Evolutionary conservation across 2,329 filamentous ascomycete species (phyloP).

Genomic region (Celoporthe dispersa): DNA sequence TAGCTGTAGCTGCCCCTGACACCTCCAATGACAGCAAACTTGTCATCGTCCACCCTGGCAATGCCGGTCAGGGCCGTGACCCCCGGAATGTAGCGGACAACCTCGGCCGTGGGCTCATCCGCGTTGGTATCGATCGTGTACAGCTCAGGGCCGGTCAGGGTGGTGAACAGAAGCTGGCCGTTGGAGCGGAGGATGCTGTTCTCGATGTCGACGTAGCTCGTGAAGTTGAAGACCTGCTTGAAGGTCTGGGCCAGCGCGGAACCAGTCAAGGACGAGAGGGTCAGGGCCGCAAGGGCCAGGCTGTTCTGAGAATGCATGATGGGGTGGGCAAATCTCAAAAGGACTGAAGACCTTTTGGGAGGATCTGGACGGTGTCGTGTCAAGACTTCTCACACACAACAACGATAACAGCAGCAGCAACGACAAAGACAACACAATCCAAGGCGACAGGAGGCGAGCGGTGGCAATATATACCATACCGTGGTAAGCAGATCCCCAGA

Average conservation of each 20-base stretch:
- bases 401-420: neutral
- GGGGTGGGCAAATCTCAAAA: neutral
- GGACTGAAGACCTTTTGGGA: too few species aligned
- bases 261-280: neutral
- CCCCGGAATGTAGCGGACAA: slow-evolving; percentile 14
- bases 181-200: slow-evolving; percentile 22
- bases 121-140: slow-evolving; percentile 20
- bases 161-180: slow-evolving; percentile 23
- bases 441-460: neutral
- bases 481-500: neutral
- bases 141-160: slow-evolving; percentile 18
- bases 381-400: neutral
- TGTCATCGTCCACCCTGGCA: slow-evolving; percentile 18
- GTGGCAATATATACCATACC: neutral
- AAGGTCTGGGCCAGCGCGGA: slow-evolving; percentile 8
- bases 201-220: slow-evolving; percentile 25
- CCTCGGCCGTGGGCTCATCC: slow-evolving; percentile 17
- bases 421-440: too few species aligned
- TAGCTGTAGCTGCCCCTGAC: slow-evolving; percentile 27
- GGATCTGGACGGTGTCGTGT: neutral
- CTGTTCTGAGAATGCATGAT: slow-evolving; percentile 14
- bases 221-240: slow-evolving; percentile 22
- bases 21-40: slow-evolving; percentile 22
- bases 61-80: slow-evolving; percentile 22
- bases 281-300: slow-evolving; percentile 7